Conservation (phyloP, 257 asterid species). For the Catharanthus roseus region DNA sequence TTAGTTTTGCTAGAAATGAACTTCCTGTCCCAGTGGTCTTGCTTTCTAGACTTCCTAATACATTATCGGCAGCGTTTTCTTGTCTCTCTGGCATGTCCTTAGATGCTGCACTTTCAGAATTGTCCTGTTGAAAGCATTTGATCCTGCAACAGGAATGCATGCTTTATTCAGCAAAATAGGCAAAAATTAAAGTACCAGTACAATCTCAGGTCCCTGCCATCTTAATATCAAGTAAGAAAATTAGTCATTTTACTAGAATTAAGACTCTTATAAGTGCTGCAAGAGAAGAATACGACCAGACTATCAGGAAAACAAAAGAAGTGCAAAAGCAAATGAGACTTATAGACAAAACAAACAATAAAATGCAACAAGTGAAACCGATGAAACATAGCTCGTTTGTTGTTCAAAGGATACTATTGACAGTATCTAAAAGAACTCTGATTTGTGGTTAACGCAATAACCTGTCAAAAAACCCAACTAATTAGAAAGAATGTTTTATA, state of each 20-base stretch:
- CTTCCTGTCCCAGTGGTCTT: conserved; percentile 13
- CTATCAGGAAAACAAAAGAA: not conserved
- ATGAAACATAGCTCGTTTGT: not conserved
- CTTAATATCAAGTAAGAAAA: not conserved
- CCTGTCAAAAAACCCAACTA: not conserved
- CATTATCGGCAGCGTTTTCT: conserved; percentile 24
- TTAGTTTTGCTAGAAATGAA: conserved; percentile 56
- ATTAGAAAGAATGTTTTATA: not conserved
- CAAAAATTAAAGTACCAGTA: not conserved
- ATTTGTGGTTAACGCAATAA: not conserved
- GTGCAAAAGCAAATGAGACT: not conserved
- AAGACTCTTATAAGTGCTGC: not conserved
- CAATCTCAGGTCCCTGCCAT: not conserved
- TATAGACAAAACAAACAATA: not conserved
- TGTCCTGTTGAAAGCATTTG: conserved; percentile 36
- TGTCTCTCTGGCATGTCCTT: conserved; percentile 29
- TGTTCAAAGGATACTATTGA: not conserved
- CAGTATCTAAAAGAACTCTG: not conserved
- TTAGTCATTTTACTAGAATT: too few species aligned
- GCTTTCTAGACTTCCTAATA: conserved; percentile 24
- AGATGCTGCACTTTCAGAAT: conserved; percentile 30
- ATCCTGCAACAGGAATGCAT: conserved; percentile 32
- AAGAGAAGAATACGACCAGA: too few species aligned
- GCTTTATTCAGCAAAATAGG: not conserved
- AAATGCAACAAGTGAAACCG: not conserved